These are phyloP conservation scores for Pseudogymnoascus verrucosus DNA, from an alignment of 2,329 filamentous ascomycete genomes.

Conservation along the genomic window DNA sequence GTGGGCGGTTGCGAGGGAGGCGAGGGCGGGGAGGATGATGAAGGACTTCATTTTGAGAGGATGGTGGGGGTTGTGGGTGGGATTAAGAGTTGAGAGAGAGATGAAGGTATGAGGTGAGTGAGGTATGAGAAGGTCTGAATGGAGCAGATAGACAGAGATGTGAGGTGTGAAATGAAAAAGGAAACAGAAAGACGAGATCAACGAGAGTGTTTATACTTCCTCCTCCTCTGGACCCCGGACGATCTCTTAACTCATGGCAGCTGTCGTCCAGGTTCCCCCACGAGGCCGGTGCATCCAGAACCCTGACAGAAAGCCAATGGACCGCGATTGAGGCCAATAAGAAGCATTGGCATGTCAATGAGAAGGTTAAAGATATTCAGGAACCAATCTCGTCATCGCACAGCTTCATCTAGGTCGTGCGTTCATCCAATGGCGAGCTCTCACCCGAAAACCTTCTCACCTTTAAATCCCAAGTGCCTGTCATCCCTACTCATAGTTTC, in stretches of 20 bases:
- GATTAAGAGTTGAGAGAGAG: not conserved
- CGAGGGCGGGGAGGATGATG: constrained; percentile 32
- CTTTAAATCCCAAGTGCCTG: not conserved
- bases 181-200: not conserved
- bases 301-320: not conserved
- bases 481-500: not conserved
- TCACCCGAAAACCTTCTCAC: not conserved
- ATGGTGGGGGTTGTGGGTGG: not conserved
- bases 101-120: not conserved
- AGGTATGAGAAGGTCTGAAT: not conserved
- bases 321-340: not conserved
- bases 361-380: constrained; percentile 3
- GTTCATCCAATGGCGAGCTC: not conserved
- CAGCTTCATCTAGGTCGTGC: not conserved
- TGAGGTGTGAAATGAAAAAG: no score
- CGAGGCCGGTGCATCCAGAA: not conserved
- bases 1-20: constrained; percentile 43
- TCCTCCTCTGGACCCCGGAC: not conserved
- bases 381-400: constrained; percentile 4
- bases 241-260: not conserved
- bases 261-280: not conserved
- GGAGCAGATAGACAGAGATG: no score
- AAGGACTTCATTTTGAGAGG: constrained; percentile 27
- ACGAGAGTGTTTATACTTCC: not conserved
- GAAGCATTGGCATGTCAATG: not conserved